Base-by-base conservation (phyloP, 129 eudicot species). In the Heracleum sosnowskyi region DNA sequence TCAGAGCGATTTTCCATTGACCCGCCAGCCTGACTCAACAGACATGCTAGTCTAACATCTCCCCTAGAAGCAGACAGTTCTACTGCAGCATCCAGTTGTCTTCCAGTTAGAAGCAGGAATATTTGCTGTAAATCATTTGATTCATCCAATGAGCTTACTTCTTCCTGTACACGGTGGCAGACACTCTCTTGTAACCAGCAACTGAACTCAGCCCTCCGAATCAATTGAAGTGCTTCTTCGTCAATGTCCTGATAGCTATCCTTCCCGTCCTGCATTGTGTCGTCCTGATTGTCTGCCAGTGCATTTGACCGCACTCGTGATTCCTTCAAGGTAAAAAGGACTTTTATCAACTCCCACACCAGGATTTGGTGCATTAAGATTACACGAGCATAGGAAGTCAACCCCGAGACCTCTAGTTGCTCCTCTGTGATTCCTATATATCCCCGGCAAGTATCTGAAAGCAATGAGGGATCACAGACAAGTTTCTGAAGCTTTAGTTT, bases 11-110 rank as follows among this genome's bases (percentile, higher is more conserved):
- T 90, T 62, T 77, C 72, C 7, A 79, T 82, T 63, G 98, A 95
- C 78, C 98, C 98, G 34, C 97, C 98, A 78, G 97, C 93, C 81
- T 90, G 96, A 81, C 97, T 91, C 80, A 95, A 78, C 79, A 95
- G 86, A 83, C 97, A 91, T 78, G 98, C 90, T 11, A 95, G 87
- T 83, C 97, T 83, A 17, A 91, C 97, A 76, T 95, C 98, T 41
- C 98, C 98, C 78, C 89, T 84, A 73, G 96, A 90, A 84, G 97
- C 92, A 76, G 96, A 91, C 51, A 95, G 73, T 79, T 95, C 96
- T 33, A 91, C 94, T 49, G 98, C 97, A 44, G 90, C 78, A 82
- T 95, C 96, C 41, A 91, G 83, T 78, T 95, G 96, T 37, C 97
- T 83, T 34, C 98, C 98, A 35, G 96, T 88, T 47, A 95, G 73